Evolutionary conservation across 2,329 filamentous ascomycete genomes (phyloP).

Genomic region (Dothideomycetes sp.): DNA sequence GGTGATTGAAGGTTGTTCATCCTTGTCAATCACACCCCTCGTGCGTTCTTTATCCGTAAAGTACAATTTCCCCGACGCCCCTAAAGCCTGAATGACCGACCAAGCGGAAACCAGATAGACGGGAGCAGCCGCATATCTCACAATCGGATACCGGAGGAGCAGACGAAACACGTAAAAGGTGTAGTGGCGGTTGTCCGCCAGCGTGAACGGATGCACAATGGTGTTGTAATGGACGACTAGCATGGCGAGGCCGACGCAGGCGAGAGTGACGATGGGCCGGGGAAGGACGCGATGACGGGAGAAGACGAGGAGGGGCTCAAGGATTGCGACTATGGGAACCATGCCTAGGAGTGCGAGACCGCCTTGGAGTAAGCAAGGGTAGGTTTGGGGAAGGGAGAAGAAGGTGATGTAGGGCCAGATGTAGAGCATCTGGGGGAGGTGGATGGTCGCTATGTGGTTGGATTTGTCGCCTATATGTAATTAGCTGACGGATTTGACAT

Average conservation of each 20-base stretch:
- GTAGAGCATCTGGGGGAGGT: conserved; percentile 88
- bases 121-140: conserved; percentile 57
- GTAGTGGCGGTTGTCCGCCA: conserved; percentile 95
- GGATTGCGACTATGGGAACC: conserved; percentile 13
- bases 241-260: conserved; percentile 31
- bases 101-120: conserved; percentile 63
- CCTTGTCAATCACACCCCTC: conserved; percentile 1
- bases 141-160: conserved; percentile 45
- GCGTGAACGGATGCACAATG: conserved; percentile 86
- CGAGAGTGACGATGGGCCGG: conserved; percentile 23
- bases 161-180: conserved; percentile 92
- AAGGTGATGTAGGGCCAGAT: conserved; percentile 84
- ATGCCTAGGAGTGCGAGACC: conserved; percentile 14
- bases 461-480: conserved; percentile 65
- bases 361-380: conserved; percentile 40
- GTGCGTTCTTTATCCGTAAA: conserved; percentile 8
- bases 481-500: neutral
- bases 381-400: conserved; percentile 72
- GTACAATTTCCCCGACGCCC: conserved; percentile 23
- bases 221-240: conserved; percentile 68
- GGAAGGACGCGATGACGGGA: conserved; percentile 23
- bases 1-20: too few relatives aligned
- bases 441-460: conserved; percentile 82
- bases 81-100: conserved; percentile 54
- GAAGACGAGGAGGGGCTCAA: conserved; percentile 24